Evolutionary conservation across 805 yeast genomes (phyloP).

Genomic region (Candida manassasensis): DNA sequence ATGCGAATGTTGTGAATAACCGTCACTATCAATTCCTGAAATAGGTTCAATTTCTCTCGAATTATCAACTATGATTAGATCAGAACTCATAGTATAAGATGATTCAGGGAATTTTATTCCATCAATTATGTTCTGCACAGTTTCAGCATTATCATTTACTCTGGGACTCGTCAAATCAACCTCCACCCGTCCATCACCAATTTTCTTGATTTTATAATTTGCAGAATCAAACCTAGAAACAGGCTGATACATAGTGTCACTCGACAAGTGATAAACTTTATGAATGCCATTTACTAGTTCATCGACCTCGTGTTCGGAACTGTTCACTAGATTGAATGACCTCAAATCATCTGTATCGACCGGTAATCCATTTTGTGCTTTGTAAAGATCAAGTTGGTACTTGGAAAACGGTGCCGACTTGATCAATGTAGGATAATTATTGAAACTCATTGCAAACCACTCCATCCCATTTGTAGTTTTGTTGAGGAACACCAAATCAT

Average conservation of each 20-base stretch:
- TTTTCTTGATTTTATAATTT: conserved; percentile 14
- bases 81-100: conserved; percentile 5
- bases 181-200: conserved; percentile 22
- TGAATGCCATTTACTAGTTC: conserved; percentile 33
- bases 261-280: conserved; percentile 22
- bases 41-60: neutral
- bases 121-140: conserved; percentile 28
- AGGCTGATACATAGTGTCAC: conserved; percentile 34
- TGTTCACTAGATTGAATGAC: conserved; percentile 14
- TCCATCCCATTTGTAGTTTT: conserved; percentile 58
- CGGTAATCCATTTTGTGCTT: conserved; percentile 16
- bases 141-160: conserved; percentile 1
- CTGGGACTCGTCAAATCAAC: conserved; percentile 1
- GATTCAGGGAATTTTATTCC: conserved; percentile 30
- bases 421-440: conserved; percentile 75
- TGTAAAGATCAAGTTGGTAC: conserved; percentile 43
- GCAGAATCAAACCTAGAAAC: conserved; percentile 20
- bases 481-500: conserved; percentile 54
- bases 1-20: neutral
- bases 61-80: conserved; percentile 11
- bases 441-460: conserved; percentile 85
- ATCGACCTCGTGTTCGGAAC: conserved; percentile 19
- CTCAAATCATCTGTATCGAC: conserved; percentile 10
- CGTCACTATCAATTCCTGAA: neutral
- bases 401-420: conserved; percentile 72